Evolutionary conservation across 2,329 filamentous ascomycete species (phyloP).

Genomic region (Zasmidium angulare): DNA sequence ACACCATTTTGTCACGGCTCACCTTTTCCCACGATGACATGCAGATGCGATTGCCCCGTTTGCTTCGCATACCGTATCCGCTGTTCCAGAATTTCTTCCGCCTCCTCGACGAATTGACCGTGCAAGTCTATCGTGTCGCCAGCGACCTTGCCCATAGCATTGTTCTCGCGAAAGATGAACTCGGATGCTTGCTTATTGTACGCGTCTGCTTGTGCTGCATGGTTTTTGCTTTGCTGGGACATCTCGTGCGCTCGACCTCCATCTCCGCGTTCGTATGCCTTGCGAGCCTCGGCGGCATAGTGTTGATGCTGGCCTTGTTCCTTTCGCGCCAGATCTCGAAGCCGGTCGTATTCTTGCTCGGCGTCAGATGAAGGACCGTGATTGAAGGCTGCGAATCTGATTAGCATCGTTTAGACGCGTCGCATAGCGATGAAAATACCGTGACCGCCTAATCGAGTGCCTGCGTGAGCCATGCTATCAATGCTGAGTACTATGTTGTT

Average conservation of each 20-base stretch:
- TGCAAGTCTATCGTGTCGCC: slow-evolving; percentile 90
- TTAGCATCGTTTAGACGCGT: slow-evolving; percentile 12
- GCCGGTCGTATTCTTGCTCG: slow-evolving; percentile 88
- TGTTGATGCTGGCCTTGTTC: slow-evolving; percentile 76
- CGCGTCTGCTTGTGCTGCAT: slow-evolving; percentile 79
- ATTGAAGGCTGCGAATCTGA: slow-evolving; percentile 64
- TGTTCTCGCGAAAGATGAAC: slow-evolving; percentile 95
- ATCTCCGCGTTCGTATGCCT: slow-evolving; percentile 82
- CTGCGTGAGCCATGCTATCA: slow-evolving; percentile 19
- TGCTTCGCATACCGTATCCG: slow-evolving; percentile 76
- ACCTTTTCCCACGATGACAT: slow-evolving; percentile 95
- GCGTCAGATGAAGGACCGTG: slow-evolving; percentile 65
- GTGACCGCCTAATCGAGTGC: slow-evolving; percentile 20
- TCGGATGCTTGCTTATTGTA: slow-evolving; percentile 91
- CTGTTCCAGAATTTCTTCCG: slow-evolving; percentile 83
- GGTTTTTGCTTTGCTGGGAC: slow-evolving; percentile 71
- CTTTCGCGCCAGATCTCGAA: slow-evolving; percentile 77
- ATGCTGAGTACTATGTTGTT: not conserved
- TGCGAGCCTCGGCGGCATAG: slow-evolving; percentile 65
- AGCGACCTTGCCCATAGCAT: slow-evolving; percentile 70
- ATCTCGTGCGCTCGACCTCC: slow-evolving; percentile 79
- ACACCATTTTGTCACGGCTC: not conserved
- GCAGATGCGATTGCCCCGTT: slow-evolving; percentile 76
- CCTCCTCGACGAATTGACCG: slow-evolving; percentile 92
- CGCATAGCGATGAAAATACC: slow-evolving; percentile 12